These are phyloP conservation scores for Termitomyces bulborhizus DNA, from an alignment of 768 basidiomycete species.

Conservation along the genomic window DNA sequence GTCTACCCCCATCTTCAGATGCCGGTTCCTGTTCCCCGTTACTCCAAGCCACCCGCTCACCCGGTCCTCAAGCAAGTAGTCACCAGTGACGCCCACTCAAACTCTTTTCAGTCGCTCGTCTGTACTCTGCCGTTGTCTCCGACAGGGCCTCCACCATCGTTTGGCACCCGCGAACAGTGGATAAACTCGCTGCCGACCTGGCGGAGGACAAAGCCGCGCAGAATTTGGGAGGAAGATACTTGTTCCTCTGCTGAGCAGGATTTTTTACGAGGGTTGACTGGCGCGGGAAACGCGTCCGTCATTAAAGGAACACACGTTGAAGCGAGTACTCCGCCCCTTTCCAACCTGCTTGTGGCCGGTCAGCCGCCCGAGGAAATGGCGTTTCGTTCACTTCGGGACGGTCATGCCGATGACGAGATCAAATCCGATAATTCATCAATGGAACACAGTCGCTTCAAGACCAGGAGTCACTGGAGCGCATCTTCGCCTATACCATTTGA, in stretches of 20 bases:
- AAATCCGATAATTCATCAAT: conserved; percentile 29
- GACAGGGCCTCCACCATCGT: conserved; percentile 55
- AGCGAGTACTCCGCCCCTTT: conserved; percentile 79
- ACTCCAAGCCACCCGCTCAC: conserved; percentile 53
- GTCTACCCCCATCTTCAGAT: conserved; percentile 52
- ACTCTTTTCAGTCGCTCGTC: conserved; percentile 48
- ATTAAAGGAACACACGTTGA: conserved; percentile 85
- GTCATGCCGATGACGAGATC: conserved; percentile 41
- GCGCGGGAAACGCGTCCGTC: conserved; percentile 70
- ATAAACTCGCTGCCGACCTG: conserved; percentile 64
- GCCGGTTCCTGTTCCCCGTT: conserved; percentile 79
- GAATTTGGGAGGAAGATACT: conserved; percentile 57
- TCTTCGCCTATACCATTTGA: conserved; percentile 20
- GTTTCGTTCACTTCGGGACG: conserved; percentile 16
- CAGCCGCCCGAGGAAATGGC: conserved; percentile 14
- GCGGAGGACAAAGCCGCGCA: conserved; percentile 62
- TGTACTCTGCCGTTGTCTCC: conserved; percentile 56
- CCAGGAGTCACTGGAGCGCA: conserved; percentile 30
- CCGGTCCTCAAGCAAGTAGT: conserved; percentile 56
- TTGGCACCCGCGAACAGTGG: conserved; percentile 68
- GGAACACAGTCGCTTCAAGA: conserved; percentile 28
- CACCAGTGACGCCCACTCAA: conserved; percentile 36
- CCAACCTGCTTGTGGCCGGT: conserved; percentile 20
- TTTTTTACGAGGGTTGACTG: conserved; percentile 72
- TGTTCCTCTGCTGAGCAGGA: conserved; percentile 34